Percentiles rank a stretch among this genome's conserved stretches.
These are phyloP conservation scores for Phaeophleospora eucalypticola DNA, from an alignment of 2,329 filamentous ascomycete genomes.

Conservation along the genomic window DNA sequence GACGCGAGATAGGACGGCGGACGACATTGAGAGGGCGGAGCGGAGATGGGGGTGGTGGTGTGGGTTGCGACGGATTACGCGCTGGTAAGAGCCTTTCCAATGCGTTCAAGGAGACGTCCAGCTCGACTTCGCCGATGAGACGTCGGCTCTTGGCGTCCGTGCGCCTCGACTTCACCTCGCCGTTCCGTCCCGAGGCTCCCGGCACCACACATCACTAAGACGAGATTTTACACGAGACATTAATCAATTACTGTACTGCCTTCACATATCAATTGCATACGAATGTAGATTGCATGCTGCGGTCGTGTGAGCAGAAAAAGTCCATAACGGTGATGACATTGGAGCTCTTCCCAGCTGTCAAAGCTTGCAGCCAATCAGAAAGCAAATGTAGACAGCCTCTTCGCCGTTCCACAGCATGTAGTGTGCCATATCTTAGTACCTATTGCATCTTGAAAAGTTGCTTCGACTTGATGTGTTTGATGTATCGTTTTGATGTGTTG, in stretches of 20 bases:
- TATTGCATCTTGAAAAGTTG: background rate
- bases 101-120: background rate
- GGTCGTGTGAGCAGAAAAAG: background rate
- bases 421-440: background rate
- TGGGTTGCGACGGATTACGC: conserved; percentile 9
- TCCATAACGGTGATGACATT: background rate
- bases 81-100: conserved; percentile 2
- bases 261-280: no score
- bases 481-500: background rate
- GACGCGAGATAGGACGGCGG: conserved; percentile 27
- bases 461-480: background rate
- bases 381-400: background rate
- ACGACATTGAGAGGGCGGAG: conserved; percentile 25
- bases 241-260: no score
- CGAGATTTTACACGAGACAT: no score
- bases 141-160: background rate
- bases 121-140: background rate
- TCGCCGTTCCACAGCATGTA: background rate
- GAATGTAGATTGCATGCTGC: no score
- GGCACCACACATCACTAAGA: no score
- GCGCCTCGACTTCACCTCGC: background rate
- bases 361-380: conserved; percentile 1
- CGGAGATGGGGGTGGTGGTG: conserved; percentile 16
- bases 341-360: background rate
- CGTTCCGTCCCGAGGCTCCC: background rate